Evolutionary conservation across 108 stramenopile genomes (phyloP), one percentile per base, ranked within the genome.

Genomic region (Seminavis robusta): DNA sequence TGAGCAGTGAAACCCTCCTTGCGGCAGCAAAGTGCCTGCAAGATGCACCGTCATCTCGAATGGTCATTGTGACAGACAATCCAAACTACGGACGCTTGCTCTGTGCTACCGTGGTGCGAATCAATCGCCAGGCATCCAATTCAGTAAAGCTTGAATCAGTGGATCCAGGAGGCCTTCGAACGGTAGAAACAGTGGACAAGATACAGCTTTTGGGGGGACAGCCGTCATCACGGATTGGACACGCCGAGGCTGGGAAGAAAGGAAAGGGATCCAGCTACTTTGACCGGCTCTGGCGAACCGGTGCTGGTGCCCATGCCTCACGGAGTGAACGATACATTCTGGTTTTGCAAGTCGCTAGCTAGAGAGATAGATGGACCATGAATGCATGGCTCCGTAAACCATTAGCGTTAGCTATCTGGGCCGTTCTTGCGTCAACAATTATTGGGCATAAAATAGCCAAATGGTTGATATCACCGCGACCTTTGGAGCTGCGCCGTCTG

Each of bases 21-120:
- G 52, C 71, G n/a, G 85, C 72, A 9, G 72, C 70, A 0, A 42
- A 59, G 17, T 72, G 84, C 45, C 61, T 92, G 19, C 58, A 74
- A 42, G 47, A 65, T 16, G 41, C 30, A 28, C 36, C 63, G 5
- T 52, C 42, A 16, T 72, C 83, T 21, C 52, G 59, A 56, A 21
- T 89, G 10, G 59, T 89, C 26, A 85, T 92, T 39, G 84, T 92
- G 19, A 87, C 91, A 9, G 91, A 92, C 45, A 92, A 92, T 47
- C 51, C 62, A 24, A 82, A 76, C 59, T 92, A 92, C 50, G 87
- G 77, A 26, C 50, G 76, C 31, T 63, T 87, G 13, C 56, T 92
- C 27, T 81, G 81, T 31, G 70, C 68, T 5, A 83, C 85, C 9
- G 43, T 92, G 36, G 63, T 61, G n/a, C 56, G 48, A 16, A 11